These are phyloP conservation scores for Rhodotorula sp. DNA, from an alignment of 1,284 basidiomycete species.

Conservation along the genomic window DNA sequence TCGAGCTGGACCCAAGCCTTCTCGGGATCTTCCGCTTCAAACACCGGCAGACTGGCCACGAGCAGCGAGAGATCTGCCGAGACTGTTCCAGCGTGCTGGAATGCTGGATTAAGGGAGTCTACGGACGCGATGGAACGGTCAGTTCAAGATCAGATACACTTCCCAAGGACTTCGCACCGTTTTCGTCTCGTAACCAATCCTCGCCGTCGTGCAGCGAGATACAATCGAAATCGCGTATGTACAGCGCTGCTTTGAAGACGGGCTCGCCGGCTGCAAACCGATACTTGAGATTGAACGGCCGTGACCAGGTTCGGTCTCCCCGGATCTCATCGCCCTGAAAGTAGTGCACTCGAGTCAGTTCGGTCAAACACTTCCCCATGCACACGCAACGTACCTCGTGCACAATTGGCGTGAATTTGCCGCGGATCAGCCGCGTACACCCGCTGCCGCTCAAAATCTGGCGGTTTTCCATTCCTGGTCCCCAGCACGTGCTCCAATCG, in stretches of 20 bases:
- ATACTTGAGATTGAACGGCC: constrained; percentile 12
- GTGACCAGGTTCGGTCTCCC: background rate
- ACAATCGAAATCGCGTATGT: background rate
- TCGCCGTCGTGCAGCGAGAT: background rate
- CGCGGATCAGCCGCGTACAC: constrained; percentile 6
- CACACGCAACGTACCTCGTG: background rate
- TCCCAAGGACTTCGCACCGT: background rate
- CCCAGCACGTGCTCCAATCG: constrained; percentile 8
- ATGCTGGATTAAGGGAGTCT: background rate
- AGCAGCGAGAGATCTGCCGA: background rate
- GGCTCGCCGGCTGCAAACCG: background rate
- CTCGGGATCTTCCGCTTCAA: background rate
- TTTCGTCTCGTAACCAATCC: background rate
- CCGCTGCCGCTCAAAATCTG: constrained; percentile 3
- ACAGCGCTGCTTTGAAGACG: background rate
- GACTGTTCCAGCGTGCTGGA: background rate
- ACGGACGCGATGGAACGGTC: too few species aligned
- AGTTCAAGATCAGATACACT: background rate
- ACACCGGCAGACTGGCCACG: background rate
- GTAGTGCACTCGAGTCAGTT: background rate
- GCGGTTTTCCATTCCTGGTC: constrained; percentile 1
- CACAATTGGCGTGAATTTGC: constrained; percentile 12
- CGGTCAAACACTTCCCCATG: too few species aligned
- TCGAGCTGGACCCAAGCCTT: constrained; percentile 20
- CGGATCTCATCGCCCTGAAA: background rate